These are phyloP conservation scores for Pseudogymnoascus sp. DNA, from an alignment of 2,329 filamentous ascomycete genomes.

Conservation along the genomic window DNA sequence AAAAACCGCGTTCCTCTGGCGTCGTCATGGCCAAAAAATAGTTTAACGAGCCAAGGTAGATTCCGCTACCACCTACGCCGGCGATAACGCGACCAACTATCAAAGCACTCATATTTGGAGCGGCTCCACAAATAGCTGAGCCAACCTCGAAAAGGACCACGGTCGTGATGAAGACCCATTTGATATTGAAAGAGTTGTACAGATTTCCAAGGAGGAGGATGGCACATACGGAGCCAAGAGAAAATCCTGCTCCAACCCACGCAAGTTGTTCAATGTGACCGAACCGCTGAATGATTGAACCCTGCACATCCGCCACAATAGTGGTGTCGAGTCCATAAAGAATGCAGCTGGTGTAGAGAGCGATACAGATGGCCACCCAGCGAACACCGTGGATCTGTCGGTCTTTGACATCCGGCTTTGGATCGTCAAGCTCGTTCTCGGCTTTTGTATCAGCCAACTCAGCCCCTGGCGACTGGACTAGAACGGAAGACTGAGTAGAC, in stretches of 20 bases:
- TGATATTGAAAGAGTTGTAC: conserved; percentile 12
- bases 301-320: conserved; percentile 39
- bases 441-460: too few relatives aligned
- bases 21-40: conserved; percentile 25
- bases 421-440: too few relatives aligned
- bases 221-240: conserved; percentile 24
- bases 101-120: conserved; percentile 22
- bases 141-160: conserved; percentile 16
- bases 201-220: conserved; percentile 19
- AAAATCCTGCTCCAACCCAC: conserved; percentile 36
- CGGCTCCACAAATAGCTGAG: conserved; percentile 20
- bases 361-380: conserved; percentile 23
- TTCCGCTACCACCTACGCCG: conserved; percentile 21
- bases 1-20: background rate
- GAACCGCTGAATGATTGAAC: conserved; percentile 32
- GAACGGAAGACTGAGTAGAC: too few relatives aligned
- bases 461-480: too few relatives aligned
- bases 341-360: conserved; percentile 26
- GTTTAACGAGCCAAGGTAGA: conserved; percentile 28
- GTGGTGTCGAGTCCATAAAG: conserved; percentile 36
- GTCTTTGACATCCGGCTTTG: too few relatives aligned
- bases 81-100: conserved; percentile 23
- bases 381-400: background rate
- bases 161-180: conserved; percentile 10
- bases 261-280: conserved; percentile 32